Conservation (phyloP, 331 rosid genomes). For the Malus hybrid region DNA sequence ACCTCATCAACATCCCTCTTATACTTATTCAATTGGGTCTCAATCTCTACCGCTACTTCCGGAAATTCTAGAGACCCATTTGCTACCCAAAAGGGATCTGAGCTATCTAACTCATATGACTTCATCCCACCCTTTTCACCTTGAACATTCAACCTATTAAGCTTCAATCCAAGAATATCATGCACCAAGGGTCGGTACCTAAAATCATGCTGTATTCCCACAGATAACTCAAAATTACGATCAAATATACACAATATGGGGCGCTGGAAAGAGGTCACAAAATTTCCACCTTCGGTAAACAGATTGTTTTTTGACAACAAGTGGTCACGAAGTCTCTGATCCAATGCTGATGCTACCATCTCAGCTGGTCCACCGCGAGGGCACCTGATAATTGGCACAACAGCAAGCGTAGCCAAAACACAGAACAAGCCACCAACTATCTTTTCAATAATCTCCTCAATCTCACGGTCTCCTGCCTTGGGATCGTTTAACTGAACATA, state of each 20-base stretch:
- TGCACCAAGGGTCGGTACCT: conserved; percentile 77
- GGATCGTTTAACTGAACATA: conserved; percentile 79
- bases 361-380: conserved; percentile 84
- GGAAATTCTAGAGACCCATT: conserved; percentile 77
- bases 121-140: conserved; percentile 87
- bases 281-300: conserved; percentile 65
- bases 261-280: conserved; percentile 73
- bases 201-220: conserved; percentile 89
- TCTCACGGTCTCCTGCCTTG: conserved; percentile 80
- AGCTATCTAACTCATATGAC: conserved; percentile 68
- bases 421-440: conserved; percentile 67
- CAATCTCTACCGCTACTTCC: conserved; percentile 85
- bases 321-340: conserved; percentile 77
- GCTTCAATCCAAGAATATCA: conserved; percentile 72
- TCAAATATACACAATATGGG: conserved; percentile 77
- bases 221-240: conserved; percentile 74
- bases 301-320: conserved; percentile 68
- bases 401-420: conserved; percentile 72
- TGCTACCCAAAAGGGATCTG: conserved; percentile 71
- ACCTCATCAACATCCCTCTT: conserved; percentile 92
- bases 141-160: conserved; percentile 68
- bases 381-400: conserved; percentile 72
- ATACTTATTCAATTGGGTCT: conserved; percentile 67
- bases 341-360: conserved; percentile 83
- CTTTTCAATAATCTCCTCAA: conserved; percentile 73